Base-by-base conservation (phyloP, 257 asterid genomes). In the Gentiana macrophylla region DNA sequence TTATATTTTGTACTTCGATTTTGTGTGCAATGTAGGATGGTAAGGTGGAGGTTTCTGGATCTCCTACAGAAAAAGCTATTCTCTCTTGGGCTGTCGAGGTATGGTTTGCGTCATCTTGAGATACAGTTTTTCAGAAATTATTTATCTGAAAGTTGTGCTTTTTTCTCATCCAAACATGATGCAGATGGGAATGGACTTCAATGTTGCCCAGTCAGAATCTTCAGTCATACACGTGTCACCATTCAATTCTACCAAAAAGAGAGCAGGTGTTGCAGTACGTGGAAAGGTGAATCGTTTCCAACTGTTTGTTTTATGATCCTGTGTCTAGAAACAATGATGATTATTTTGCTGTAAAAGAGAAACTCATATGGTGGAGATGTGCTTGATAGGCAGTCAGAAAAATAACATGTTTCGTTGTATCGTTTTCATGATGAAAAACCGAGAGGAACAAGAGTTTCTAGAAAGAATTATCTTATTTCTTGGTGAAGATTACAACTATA, bases 21-120 rank as follows among this genome's bases (percentile, higher is more conserved):
- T 61, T 52, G 34, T 12, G 41, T 38, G 32, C 49, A 52, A 49
- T 68, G 0, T 56, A 87, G 97, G 93, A 84, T 52, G 97, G 96
- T 32, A 72, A 62, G 56, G 36, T 66, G 50, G 97, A 84, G 80
- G 74, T 91, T 63, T 91, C 98, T 50, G 98, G 98, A 61, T 83
- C 98, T 65, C 98, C 98, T 62, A 91, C 98, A 53, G 98, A 91
- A 71, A 87, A 87, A 59, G 90, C 97, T 55, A 75, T 91, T 64
- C 98, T 91, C 69, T 77, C 79, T 37, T 91, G 98, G 98, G 98
- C 93, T 55, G 80, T 83, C 64, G 78, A 87, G 90, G 98, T 91
- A 74, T 49, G 57, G 34, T 36, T 37, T 37, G n/a, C 41, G 32
- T 47, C 6, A 52, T 43, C 45, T n/a, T 66, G 11, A 43, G 48